phyloP scores from a whole-genome alignment of 2,329 filamentous ascomycete species.

The Leptographium flavum region DNA sequence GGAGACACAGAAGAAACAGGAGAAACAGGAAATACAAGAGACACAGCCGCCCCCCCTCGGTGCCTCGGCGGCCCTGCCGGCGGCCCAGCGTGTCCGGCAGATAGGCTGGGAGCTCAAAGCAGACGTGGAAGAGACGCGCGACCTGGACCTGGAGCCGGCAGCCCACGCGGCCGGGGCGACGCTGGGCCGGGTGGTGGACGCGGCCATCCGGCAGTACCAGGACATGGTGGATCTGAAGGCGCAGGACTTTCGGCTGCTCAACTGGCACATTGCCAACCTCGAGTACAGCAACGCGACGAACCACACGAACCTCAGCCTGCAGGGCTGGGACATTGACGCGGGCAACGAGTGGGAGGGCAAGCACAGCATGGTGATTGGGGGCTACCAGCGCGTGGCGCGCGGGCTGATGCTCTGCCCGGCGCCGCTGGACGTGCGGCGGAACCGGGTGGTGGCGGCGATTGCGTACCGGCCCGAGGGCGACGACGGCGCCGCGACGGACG shows the following conservation, averaged over 20 bases:
- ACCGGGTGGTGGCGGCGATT: slow-evolving; percentile 59
- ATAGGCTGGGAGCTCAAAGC: slow-evolving; percentile 73
- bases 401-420: slow-evolving; percentile 67
- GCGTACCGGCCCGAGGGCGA: slow-evolving; percentile 33
- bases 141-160: slow-evolving; percentile 56
- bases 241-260: slow-evolving; percentile 79
- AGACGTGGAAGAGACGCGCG: slow-evolving; percentile 46
- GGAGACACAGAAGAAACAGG: slow-evolving; percentile 26
- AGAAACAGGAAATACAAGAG: not conserved
- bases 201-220: slow-evolving; percentile 80
- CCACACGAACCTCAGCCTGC: slow-evolving; percentile 72
- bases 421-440: slow-evolving; percentile 62
- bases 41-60: slow-evolving; percentile 28
- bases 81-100: slow-evolving; percentile 59
- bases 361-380: slow-evolving; percentile 85
- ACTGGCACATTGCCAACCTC: slow-evolving; percentile 96
- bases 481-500: not conserved
- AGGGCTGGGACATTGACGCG: slow-evolving; percentile 92
- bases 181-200: slow-evolving; percentile 80
- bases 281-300: slow-evolving; percentile 95
- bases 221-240: slow-evolving; percentile 67
- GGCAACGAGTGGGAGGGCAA: slow-evolving; percentile 95
- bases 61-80: slow-evolving; percentile 53
- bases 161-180: slow-evolving; percentile 54
- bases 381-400: slow-evolving; percentile 85